Evolutionary conservation across 2,329 filamentous ascomycete species (phyloP), one percentile per base, ranked within the genome.

Genomic region (Cladosporium sp.): DNA sequence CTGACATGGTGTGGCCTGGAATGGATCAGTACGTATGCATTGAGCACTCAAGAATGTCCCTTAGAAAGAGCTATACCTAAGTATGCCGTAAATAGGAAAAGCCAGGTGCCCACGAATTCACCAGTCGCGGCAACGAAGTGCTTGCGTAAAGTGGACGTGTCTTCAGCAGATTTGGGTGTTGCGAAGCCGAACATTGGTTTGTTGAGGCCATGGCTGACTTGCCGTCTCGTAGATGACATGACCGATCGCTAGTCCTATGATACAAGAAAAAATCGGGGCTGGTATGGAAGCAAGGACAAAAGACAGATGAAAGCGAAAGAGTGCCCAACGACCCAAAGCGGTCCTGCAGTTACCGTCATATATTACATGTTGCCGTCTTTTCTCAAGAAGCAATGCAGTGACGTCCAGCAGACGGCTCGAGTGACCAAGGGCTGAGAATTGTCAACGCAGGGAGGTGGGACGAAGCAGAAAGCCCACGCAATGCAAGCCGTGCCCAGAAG

Each of bases 41-140:
- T 33, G 31, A 11, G 31, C 31, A 12, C 3, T 33, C 11, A 11
- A 33, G 10, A 10, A 12, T 33, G 31, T 33, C 8, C 3, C 31
- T 3, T 12, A 11, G 31, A 33, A 11, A 33, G 31, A 11, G 31
- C 31, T 10, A 33, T 53, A 53, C 73, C 69, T 0, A 72, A 65
- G 60, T 75, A 77, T 14, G 74, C 75, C 28, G 75, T 72, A 69
- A 72, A 76, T 11, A 77, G 69, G 67, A 77, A 77, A 67, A 75
- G 70, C 33, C 73, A 76, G 0, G 76, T 77, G 0, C 75, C 76
- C 5, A 76, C 73, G 40, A 77, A 77, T 59, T 77, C 75, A 69
- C 73, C 61, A 5, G 31, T 23, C 33, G 66, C 59, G 0, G 72
- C 72, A 26, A 73, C 67, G 66, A 74, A 72, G 40, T 74, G 71